Evolutionary conservation across 2,329 filamentous ascomycete genomes (phyloP).

Genomic region (Verticillium albo-atrum): DNA sequence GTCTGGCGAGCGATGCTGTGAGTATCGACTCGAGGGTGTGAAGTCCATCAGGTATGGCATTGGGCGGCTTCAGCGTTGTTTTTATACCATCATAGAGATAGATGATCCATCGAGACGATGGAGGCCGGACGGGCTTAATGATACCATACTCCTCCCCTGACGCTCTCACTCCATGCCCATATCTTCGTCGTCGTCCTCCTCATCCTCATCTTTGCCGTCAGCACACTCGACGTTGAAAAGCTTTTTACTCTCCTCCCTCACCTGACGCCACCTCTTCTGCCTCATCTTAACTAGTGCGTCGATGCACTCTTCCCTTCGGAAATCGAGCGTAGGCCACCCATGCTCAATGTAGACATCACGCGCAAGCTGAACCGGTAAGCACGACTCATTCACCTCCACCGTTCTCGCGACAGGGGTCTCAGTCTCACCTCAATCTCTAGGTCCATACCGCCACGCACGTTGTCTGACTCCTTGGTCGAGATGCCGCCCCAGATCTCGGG

Average conservation of each 20-base stretch:
- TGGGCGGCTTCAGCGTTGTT: neutral
- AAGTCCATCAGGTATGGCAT: neutral
- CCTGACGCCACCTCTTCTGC: neutral
- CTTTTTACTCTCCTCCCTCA: neutral
- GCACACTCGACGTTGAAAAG: neutral
- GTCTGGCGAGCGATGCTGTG: neutral
- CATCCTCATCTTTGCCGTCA: neutral
- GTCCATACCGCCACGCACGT: neutral
- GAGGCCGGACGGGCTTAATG: neutral
- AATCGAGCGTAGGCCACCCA: neutral
- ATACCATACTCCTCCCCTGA: neutral
- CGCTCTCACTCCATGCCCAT: neutral
- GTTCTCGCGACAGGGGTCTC: too few relatives aligned
- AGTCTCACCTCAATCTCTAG: neutral
- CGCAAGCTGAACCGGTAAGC: neutral
- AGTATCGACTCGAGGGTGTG: slow-evolving; percentile 1
- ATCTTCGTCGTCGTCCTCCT: neutral
- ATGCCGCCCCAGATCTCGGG: neutral
- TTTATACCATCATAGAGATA: neutral
- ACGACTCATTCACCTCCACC: neutral
- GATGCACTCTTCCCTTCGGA: neutral
- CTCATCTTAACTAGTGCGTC: neutral
- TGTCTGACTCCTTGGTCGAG: neutral
- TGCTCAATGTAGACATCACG: neutral
- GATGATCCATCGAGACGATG: neutral